Evolutionary conservation across 108 stramenopile species (phyloP).

Genomic region (Tribonema minus): DNA sequence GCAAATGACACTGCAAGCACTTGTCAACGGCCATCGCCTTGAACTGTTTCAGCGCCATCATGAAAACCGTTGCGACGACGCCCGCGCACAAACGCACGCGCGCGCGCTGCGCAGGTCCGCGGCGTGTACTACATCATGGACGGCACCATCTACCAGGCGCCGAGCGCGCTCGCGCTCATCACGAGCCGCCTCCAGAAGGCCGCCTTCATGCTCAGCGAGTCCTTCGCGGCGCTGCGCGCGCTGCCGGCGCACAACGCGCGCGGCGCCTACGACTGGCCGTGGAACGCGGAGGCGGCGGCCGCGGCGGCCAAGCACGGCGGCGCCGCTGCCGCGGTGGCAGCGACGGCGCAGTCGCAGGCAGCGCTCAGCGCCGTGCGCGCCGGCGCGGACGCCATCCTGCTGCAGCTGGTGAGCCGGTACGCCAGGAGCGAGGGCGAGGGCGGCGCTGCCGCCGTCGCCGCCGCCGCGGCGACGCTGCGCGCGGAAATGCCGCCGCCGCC

Average conservation of each 20-base stretch:
- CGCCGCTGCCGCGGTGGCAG: neutral
- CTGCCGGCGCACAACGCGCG: neutral
- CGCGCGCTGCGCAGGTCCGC: conserved; percentile 33
- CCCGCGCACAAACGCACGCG: conserved; percentile 16
- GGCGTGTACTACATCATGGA: conserved; percentile 58
- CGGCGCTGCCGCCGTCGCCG: too few relatives aligned
- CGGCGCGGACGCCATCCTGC: neutral
- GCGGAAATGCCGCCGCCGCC: too few relatives aligned
- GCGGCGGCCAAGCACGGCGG: too few relatives aligned
- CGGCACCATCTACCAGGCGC: conserved; percentile 51
- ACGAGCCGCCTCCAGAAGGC: conserved; percentile 45
- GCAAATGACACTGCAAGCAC: neutral
- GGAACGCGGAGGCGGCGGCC: neutral
- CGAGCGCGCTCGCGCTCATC: conserved; percentile 50
- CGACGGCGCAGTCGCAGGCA: neutral
- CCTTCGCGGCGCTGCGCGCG: neutral
- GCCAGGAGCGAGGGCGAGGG: too few relatives aligned
- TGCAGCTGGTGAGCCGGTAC: neutral
- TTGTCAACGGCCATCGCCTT: neutral
- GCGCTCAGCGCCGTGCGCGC: neutral
- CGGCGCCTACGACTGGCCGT: neutral
- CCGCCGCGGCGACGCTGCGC: too few relatives aligned
- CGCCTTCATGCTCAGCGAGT: neutral
- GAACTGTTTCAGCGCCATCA: too few relatives aligned
- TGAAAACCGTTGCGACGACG: too few relatives aligned